Evolutionary conservation across 352 stramenopile species (phyloP).

Genomic region (Globisporangium irregulare): DNA sequence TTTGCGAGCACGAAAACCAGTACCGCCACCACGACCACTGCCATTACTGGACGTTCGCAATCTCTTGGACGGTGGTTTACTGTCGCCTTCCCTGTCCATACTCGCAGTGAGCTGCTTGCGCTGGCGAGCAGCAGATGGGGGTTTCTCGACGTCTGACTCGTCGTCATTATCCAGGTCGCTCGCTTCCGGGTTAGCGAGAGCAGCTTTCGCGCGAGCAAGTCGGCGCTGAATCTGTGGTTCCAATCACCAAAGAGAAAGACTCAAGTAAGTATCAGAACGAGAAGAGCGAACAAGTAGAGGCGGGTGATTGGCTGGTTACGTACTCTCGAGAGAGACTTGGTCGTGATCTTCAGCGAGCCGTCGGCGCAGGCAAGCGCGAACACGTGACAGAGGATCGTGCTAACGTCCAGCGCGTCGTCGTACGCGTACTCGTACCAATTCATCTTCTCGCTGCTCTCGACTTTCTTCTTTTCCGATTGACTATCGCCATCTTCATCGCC

Average conservation of each 20-base stretch:
- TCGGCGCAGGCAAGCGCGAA: slow-evolving; percentile 35
- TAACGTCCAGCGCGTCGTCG: slow-evolving; percentile 54
- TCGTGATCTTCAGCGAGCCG: slow-evolving; percentile 45
- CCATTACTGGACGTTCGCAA: background rate
- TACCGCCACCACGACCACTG: background rate
- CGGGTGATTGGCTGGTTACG: slow-evolving; percentile 1
- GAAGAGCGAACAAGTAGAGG: too few species aligned
- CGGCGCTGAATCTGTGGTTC: slow-evolving; percentile 4
- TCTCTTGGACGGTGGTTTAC: background rate
- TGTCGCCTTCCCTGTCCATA: background rate
- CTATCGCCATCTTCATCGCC: background rate
- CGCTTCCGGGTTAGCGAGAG: background rate
- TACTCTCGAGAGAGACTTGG: slow-evolving; percentile 55
- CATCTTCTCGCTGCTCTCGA: background rate
- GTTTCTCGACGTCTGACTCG: slow-evolving; percentile 4
- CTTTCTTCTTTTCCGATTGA: background rate
- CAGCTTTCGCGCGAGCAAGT: slow-evolving; percentile 1
- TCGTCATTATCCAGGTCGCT: background rate
- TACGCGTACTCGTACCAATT: slow-evolving; percentile 47
- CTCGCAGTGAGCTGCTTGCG: slow-evolving; percentile 2
- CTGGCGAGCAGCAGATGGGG: background rate
- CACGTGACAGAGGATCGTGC: slow-evolving; percentile 6
- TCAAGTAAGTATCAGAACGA: background rate
- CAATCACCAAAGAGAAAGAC: background rate
- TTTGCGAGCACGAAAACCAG: background rate